phyloP scores from a whole-genome alignment of 192 early-diverging fungal species.

The Backusella morwellensis region DNA sequence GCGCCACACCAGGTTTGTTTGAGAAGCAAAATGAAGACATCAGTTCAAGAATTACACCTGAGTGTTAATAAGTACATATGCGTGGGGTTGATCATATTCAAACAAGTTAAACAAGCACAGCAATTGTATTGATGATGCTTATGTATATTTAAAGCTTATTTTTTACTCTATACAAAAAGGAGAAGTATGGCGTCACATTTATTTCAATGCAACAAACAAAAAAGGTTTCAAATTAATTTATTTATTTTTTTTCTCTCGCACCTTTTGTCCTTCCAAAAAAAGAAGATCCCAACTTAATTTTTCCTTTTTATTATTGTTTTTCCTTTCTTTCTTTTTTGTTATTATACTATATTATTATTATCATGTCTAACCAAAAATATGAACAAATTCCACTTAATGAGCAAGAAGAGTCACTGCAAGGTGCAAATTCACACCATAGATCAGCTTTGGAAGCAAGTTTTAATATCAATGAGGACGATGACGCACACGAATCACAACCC shows the following conservation, averaged over 20 bases:
- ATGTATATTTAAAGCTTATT: too few species aligned
- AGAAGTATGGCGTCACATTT: too few species aligned
- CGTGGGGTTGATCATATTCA: too few species aligned
- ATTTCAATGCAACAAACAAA: too few species aligned
- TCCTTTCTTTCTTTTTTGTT: not conserved
- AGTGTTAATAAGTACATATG: too few species aligned
- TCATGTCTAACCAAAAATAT: not conserved
- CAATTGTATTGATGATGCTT: too few species aligned
- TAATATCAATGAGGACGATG: slow-evolving; percentile 7
- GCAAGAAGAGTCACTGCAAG: not conserved
- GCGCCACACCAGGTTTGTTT: not conserved
- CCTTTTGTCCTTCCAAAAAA: not conserved
- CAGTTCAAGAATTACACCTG: too few species aligned
- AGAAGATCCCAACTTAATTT: too few species aligned
- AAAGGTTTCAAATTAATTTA: not conserved
- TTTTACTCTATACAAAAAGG: too few species aligned
- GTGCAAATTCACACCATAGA: not conserved
- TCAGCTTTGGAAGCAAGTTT: slow-evolving; percentile 6
- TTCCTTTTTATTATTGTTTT: not conserved
- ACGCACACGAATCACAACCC: not conserved
- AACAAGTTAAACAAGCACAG: too few species aligned
- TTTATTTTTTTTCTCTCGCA: not conserved
- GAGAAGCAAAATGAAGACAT: too few species aligned
- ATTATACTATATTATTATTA: not conserved
- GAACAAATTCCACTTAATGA: slow-evolving; percentile 2